These are phyloP conservation scores for Prinsepia uniflora DNA, from an alignment of 306 rosid species.

Conservation along the genomic window DNA sequence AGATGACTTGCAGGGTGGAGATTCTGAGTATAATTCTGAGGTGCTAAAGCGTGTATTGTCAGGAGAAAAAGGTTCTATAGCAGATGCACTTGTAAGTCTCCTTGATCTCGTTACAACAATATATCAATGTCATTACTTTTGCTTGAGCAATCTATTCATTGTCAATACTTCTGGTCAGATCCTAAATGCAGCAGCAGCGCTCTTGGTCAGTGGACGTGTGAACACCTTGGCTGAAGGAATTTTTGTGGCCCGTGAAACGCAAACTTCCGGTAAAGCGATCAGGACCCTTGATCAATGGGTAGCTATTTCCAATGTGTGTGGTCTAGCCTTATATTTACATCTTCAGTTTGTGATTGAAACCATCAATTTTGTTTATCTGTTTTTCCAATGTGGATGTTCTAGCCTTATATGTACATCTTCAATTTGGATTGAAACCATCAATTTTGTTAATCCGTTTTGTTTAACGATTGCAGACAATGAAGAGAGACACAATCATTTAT, in stretches of 20 bases:
- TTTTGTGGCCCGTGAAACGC: slow-evolving; percentile 65
- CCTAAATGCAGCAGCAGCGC: slow-evolving; percentile 87
- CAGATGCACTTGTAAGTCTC: slow-evolving; percentile 80
- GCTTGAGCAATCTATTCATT: slow-evolving; percentile 5
- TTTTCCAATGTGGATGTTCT: slow-evolving; percentile 50
- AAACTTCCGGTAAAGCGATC: slow-evolving; percentile 70
- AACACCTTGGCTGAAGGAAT: slow-evolving; percentile 67
- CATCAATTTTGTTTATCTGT: slow-evolving; percentile 4
- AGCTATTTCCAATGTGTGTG: slow-evolving; percentile 58
- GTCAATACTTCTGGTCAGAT: slow-evolving; percentile 41
- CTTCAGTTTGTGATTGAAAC: slow-evolving; percentile 4
- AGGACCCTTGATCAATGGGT: slow-evolving; percentile 66
- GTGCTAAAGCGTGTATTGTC: slow-evolving; percentile 64
- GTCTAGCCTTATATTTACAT: slow-evolving; percentile 2
- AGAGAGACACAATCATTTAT: slow-evolving; percentile 21
- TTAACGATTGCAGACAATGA: slow-evolving; percentile 42
- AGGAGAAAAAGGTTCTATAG: slow-evolving; percentile 74
- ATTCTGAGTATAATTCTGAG: slow-evolving; percentile 64
- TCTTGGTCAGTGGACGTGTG: slow-evolving; percentile 61
- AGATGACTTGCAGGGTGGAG: slow-evolving; percentile 74
- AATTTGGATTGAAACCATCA: slow-evolving; percentile 4
- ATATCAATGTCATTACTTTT: not conserved
- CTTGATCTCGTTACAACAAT: not conserved
- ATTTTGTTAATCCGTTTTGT: slow-evolving; percentile 3
- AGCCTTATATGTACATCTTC: slow-evolving; percentile 3